Conservation (phyloP, 768 basidiomycete species). For the Hericium alpestre region DNA sequence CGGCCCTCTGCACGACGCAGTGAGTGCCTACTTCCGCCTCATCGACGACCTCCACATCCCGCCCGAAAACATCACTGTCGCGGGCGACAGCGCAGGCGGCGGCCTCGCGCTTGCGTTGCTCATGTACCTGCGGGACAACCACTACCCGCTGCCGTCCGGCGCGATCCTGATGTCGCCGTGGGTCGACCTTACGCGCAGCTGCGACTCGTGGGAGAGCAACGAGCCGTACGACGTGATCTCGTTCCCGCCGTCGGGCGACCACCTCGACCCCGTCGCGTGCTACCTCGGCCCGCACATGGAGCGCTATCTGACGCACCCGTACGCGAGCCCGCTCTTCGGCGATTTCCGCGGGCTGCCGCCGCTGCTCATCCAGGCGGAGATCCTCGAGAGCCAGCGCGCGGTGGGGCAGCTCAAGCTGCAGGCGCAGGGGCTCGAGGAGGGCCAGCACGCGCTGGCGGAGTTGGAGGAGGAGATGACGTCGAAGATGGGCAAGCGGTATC, state of each 20-base stretch:
- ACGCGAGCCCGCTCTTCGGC: conserved; percentile 91
- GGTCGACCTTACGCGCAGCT: conserved; percentile 96
- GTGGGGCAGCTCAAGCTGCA: conserved; percentile 61
- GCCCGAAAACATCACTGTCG: conserved; percentile 79
- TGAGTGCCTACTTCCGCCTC: conserved; percentile 77
- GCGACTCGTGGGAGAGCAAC: conserved; percentile 95
- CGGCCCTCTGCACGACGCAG: conserved; percentile 78
- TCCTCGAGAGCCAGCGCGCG: conserved; percentile 72
- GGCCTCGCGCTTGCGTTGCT: conserved; percentile 75
- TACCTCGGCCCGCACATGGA: conserved; percentile 79
- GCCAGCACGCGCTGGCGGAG: conserved; percentile 45
- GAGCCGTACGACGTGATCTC: conserved; percentile 78
- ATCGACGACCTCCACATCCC: conserved; percentile 84
- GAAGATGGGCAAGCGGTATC: conserved; percentile 76
- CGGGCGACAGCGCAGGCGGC: conserved; percentile 92
- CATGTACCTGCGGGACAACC: conserved; percentile 91
- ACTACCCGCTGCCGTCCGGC: conserved; percentile 73
- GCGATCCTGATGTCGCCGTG: conserved; percentile 89
- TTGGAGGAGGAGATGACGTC: conserved; percentile 55
- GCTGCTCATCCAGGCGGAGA: conserved; percentile 82
- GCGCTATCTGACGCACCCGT: conserved; percentile 88
- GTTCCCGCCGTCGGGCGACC: conserved; percentile 59
- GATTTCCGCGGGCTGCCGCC: conserved; percentile 80
- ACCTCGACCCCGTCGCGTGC: conserved; percentile 88
- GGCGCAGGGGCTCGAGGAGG: conserved; percentile 53